These are phyloP conservation scores for Penicillium mononematosum DNA, from an alignment of 495 filamentous ascomycete genomes.

Conservation along the genomic window DNA sequence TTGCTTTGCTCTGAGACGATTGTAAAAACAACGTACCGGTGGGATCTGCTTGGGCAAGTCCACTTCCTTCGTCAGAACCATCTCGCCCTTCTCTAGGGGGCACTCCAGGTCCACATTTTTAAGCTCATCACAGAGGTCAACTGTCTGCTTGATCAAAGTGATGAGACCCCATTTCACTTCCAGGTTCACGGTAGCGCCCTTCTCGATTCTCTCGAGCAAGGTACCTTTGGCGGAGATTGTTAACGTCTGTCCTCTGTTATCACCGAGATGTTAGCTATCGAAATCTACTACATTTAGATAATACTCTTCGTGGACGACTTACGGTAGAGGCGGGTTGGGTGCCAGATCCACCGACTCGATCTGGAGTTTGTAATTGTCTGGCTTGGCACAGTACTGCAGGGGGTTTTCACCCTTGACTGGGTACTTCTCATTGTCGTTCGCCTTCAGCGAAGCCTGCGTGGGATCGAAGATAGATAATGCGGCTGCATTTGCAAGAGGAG, in stretches of 20 bases:
- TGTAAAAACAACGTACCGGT: slow-evolving; percentile 60
- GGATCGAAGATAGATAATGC: slow-evolving; percentile 30
- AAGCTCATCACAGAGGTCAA: slow-evolving; percentile 86
- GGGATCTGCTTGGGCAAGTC: slow-evolving; percentile 86
- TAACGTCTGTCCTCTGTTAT: slow-evolving; percentile 70
- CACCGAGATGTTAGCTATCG: slow-evolving; percentile 15
- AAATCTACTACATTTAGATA: neutral
- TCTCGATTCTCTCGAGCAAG: slow-evolving; percentile 63
- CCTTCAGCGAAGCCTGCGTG: slow-evolving; percentile 33
- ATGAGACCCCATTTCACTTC: slow-evolving; percentile 92
- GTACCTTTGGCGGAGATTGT: slow-evolving; percentile 73
- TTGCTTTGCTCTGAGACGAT: neutral
- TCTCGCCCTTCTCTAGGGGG: slow-evolving; percentile 74
- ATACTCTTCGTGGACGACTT: slow-evolving; percentile 39
- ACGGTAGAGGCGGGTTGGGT: slow-evolving; percentile 89
- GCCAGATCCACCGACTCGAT: slow-evolving; percentile 76
- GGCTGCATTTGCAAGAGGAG: slow-evolving; percentile 36
- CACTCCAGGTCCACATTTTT: slow-evolving; percentile 85
- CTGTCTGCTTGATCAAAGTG: slow-evolving; percentile 71
- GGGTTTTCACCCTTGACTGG: slow-evolving; percentile 46
- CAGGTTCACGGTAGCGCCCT: slow-evolving; percentile 76
- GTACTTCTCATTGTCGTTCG: slow-evolving; percentile 11
- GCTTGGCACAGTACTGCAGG: slow-evolving; percentile 63
- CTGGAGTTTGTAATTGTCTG: slow-evolving; percentile 59
- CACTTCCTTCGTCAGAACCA: slow-evolving; percentile 73